Evolutionary conservation across 1,284 basidiomycete genomes (phyloP).

Genomic region (Leccinum pachyderme): DNA sequence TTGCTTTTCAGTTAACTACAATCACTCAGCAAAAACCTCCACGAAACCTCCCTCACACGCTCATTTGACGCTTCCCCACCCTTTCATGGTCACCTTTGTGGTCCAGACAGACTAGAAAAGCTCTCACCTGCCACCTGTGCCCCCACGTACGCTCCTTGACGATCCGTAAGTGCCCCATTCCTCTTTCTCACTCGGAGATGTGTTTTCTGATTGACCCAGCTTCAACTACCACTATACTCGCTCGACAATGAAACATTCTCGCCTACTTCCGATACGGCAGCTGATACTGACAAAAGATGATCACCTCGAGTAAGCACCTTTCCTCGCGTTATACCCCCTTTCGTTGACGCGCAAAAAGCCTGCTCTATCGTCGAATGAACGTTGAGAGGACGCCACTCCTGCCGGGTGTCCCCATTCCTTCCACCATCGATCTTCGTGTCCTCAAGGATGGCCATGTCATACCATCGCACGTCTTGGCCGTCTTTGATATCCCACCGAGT

Average conservation of each 20-base stretch:
- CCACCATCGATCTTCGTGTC: constrained; percentile 43
- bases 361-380: constrained; percentile 49
- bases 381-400: constrained; percentile 34
- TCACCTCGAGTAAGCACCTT: constrained; percentile 41
- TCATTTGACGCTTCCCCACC: constrained; percentile 4
- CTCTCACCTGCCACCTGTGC: not conserved
- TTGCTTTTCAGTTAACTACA: not conserved
- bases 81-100: constrained; percentile 19
- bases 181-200: constrained; percentile 11
- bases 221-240: constrained; percentile 14
- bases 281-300: constrained; percentile 27
- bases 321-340: not conserved
- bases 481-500: constrained; percentile 32
- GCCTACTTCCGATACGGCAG: constrained; percentile 25
- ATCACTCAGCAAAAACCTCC: not conserved
- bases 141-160: constrained; percentile 19
- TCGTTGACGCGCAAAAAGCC: constrained; percentile 32
- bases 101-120: constrained; percentile 1
- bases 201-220: constrained; percentile 19
- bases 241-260: constrained; percentile 26
- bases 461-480: constrained; percentile 53
- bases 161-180: constrained; percentile 21
- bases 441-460: constrained; percentile 36
- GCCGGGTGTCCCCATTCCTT: constrained; percentile 33
- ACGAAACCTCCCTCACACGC: constrained; percentile 4